phyloP scores from a whole-genome alignment of 139 green algal species.

The Micromonas commoda region DNA sequence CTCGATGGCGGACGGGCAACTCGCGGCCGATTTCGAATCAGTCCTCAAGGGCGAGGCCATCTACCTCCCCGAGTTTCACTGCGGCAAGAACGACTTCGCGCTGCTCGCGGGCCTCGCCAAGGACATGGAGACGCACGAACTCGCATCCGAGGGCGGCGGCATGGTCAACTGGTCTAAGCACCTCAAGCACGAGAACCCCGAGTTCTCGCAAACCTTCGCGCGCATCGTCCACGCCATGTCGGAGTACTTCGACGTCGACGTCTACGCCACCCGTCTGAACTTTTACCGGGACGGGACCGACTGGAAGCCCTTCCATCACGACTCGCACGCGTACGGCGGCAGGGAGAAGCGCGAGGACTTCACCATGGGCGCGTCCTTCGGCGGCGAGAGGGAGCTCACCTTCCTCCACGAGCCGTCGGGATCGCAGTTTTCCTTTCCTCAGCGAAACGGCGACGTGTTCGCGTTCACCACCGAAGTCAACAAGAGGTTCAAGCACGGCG shows the following conservation, averaged over 20 bases:
- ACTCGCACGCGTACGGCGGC: constrained; percentile 26
- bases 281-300: constrained; percentile 35
- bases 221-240: constrained; percentile 18
- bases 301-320: constrained; percentile 37
- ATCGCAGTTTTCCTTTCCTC: constrained; percentile 24
- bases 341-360: constrained; percentile 24
- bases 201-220: constrained; percentile 23
- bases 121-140: constrained; percentile 14
- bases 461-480: constrained; percentile 31
- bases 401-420: constrained; percentile 29
- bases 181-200: constrained; percentile 28
- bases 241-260: constrained; percentile 33
- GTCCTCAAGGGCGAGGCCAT: constrained; percentile 11
- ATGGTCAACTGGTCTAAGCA: constrained; percentile 35
- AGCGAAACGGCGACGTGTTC: constrained; percentile 32
- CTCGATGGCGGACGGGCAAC: background rate
- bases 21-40: constrained; percentile 13
- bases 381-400: constrained; percentile 9
- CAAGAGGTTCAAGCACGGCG: constrained; percentile 31
- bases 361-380: constrained; percentile 34
- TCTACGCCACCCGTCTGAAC: constrained; percentile 29
- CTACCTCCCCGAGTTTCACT: constrained; percentile 21
- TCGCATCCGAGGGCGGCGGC: background rate
- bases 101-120: background rate
- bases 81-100: constrained; percentile 10